A percentile compares a stretch with the other conserved stretches of the same genome.
These are phyloP conservation scores for Stachybotrys chlorohalonatus DNA, from an alignment of 2,329 filamentous ascomycete genomes.

Conservation along the genomic window DNA sequence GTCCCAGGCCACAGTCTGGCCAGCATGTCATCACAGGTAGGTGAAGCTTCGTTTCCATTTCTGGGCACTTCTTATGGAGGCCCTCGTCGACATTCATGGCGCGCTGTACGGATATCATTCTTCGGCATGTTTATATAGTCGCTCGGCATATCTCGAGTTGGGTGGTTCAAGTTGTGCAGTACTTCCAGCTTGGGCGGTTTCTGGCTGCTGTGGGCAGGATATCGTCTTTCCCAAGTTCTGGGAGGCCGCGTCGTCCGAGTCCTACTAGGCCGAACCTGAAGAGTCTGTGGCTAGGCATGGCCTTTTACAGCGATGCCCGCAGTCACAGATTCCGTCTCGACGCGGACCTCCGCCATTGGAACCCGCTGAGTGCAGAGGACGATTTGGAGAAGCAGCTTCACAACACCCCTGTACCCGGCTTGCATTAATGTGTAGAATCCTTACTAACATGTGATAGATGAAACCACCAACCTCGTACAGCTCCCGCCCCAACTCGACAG, in stretches of 20 bases:
- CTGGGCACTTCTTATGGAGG: too few species aligned
- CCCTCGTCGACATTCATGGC: background rate
- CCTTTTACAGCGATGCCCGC: background rate
- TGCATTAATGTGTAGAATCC: background rate
- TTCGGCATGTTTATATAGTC: slow-evolving; percentile 2
- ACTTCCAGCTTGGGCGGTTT: background rate
- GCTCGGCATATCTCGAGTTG: background rate
- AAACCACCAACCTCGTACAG: slow-evolving; percentile 22
- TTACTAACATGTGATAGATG: slow-evolving; percentile 13
- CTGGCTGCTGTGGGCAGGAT: background rate
- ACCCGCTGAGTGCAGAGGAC: background rate
- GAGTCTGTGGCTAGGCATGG: background rate
- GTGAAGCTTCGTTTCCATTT: slow-evolving; percentile 3
- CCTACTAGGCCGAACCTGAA: background rate
- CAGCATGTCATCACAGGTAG: slow-evolving; percentile 17
- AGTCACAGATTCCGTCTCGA: background rate
- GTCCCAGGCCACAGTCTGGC: slow-evolving; percentile 36
- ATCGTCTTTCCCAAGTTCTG: too few species aligned
- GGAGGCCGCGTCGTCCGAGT: too few species aligned
- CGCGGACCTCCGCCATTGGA: background rate
- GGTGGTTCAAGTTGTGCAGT: background rate
- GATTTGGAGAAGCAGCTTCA: background rate
- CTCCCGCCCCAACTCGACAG: slow-evolving; percentile 28
- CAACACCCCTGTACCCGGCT: background rate
- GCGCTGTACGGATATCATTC: background rate